Base-by-base conservation (phyloP, 257 asterid genomes). In the Solanum pennellii region DNA sequence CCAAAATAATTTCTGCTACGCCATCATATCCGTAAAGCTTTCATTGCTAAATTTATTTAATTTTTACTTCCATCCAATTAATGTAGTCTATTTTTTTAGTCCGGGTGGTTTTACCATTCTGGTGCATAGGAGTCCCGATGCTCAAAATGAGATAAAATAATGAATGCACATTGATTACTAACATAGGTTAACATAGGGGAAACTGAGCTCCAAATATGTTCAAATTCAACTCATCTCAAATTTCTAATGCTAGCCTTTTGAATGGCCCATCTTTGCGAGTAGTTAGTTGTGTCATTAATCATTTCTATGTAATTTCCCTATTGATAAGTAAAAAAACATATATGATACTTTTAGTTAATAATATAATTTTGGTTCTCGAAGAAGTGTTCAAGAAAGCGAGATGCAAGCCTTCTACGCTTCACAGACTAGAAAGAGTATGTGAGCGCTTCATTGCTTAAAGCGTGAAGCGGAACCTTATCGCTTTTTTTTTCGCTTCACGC, bases 51-150 rank as follows among this genome's bases (percentile, higher is more conserved):
- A 9, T 18, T 7, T 56, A 6, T 25, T 25, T 77, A 44, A 7
- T 77, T 42, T 2, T 77, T 4, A 14, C 84, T 44, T 45, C 25
- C 25, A 79, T 79, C 16, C 73, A 12, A 66, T 66, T 66, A 7
- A 66, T 66, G 18, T 66, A 85, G 86, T 86, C 77, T 85, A 66
- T 86, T 68, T 87, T 87, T 33, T 77, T 90, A 94, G 93, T 87
- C 87, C 37, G 85, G 83, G 59, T 89, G 87, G 49, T 85, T 87
- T 41, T 76, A 10, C 52, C 23, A 44, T 88, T 41, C 18, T 56
- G 69, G 88, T 86, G 86, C 85, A 21, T 41, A 79, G 71, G 84
- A 87, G 80, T 82, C 75, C 85, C 45, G 66, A 87, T 86, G 83
- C 82, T 16, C 89, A 66, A 87, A 89, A 86, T 82, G 86, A 9